Conservation (phyloP, 352 stramenopile genomes). For the Phytophthora macrochlamydospora region DNA sequence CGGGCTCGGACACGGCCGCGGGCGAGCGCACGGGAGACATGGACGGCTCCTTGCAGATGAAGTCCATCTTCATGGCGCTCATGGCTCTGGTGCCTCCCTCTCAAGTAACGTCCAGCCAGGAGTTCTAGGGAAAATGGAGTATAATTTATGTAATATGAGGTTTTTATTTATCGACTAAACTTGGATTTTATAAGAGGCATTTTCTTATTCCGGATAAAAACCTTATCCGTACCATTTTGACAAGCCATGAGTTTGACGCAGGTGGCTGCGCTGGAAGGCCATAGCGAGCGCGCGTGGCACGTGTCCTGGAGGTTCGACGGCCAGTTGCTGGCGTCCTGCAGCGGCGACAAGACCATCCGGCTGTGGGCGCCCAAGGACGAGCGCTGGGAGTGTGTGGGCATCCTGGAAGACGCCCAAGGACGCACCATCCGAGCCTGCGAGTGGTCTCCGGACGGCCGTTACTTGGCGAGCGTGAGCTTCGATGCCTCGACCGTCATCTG, state of each 20-base stretch:
- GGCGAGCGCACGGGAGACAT: constrained; percentile 22
- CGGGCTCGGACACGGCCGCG: constrained; percentile 13
- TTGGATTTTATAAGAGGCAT: too few relatives aligned
- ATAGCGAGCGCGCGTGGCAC: constrained; percentile 92
- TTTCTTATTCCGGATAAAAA: too few relatives aligned
- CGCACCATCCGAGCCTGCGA: constrained; percentile 95
- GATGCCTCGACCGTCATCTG: constrained; percentile 96
- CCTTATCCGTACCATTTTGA: background rate
- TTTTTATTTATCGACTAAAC: too few relatives aligned
- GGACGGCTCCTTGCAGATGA: constrained; percentile 73
- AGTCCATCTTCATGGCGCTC: constrained; percentile 86
- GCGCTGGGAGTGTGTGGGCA: constrained; percentile 90
- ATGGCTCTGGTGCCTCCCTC: constrained; percentile 25
- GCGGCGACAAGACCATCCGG: constrained; percentile 88
- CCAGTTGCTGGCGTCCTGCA: constrained; percentile 89
- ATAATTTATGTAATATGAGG: too few relatives aligned
- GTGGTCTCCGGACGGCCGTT: constrained; percentile 89
- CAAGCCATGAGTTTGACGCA: constrained; percentile 31
- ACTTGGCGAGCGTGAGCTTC: constrained; percentile 96
- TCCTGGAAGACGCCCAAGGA: constrained; percentile 93
- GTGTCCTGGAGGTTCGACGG: constrained; percentile 90
- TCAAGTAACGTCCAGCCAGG: constrained; percentile 10
- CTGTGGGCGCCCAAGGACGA: constrained; percentile 71
- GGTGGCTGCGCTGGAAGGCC: constrained; percentile 75
- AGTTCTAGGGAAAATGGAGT: background rate